Conservation (phyloP, 768 basidiomycete species). For the Crassisporium funariophilum region DNA sequence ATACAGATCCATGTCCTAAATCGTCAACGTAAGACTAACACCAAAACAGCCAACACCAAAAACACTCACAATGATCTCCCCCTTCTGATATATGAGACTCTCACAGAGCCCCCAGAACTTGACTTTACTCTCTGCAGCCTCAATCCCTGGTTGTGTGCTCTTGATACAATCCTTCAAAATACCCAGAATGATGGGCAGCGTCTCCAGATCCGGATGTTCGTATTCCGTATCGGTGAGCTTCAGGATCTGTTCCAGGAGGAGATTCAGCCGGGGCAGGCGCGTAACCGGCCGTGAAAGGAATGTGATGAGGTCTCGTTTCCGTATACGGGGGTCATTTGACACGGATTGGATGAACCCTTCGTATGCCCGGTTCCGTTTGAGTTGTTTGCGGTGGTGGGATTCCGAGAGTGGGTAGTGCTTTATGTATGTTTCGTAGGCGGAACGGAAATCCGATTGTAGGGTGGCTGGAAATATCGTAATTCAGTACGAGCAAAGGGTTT, state of each 20-base stretch:
- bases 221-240: slow-evolving; percentile 64
- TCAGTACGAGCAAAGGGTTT: slow-evolving; percentile 26
- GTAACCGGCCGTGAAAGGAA: slow-evolving; percentile 88
- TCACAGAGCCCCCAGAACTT: slow-evolving; percentile 85
- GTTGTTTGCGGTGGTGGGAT: slow-evolving; percentile 76
- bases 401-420: slow-evolving; percentile 89
- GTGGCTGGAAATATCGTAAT: slow-evolving; percentile 33
- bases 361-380: slow-evolving; percentile 68
- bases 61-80: slow-evolving; percentile 74
- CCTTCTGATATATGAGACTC: slow-evolving; percentile 70
- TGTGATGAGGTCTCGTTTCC: slow-evolving; percentile 76
- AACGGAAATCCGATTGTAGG: slow-evolving; percentile 52
- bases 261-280: slow-evolving; percentile 78
- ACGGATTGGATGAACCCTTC: slow-evolving; percentile 64
- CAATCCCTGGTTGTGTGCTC: slow-evolving; percentile 88
- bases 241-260: slow-evolving; percentile 70
- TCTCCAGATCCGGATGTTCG: slow-evolving; percentile 80
- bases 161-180: slow-evolving; percentile 76
- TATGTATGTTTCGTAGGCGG: slow-evolving; percentile 79
- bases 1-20: slow-evolving; percentile 81
- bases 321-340: slow-evolving; percentile 63
- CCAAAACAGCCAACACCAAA: background rate
- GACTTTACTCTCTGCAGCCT: slow-evolving; percentile 87
- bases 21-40: background rate
- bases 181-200: slow-evolving; percentile 68